Base-by-base conservation (phyloP, 2,329 filamentous ascomycete species). In the Pseudogymnoascus sp. region DNA sequence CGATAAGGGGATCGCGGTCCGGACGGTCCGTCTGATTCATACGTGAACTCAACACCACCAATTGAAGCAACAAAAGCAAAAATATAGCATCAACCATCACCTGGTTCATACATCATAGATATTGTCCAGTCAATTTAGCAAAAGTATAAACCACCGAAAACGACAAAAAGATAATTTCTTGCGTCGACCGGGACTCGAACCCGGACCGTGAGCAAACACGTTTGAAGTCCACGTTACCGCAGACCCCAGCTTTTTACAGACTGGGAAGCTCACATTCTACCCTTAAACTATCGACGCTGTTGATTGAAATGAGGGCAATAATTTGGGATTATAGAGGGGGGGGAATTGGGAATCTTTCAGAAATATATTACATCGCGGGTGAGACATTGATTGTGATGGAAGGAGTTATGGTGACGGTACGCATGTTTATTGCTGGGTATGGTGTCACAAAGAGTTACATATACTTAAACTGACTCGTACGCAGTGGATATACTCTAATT, bases 221-320 rank as follows among this genome's bases (percentile, higher is more conserved):
- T 56, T 31, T 31, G 49, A 56, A 56, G 49, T 56, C 49, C 49
- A 56, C 49, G 49, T 56, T 56, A 56, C 49, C 49, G 49, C 49
- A 56, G 49, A 56, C 49, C 49, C 49, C 49, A 56, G 28, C 49
- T 56, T 34, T 56, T 56, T 18, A 28, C 34, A 56, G 49, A 56
- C 49, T 56, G 49, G 49, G 49, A 56, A 56, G 49, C 49, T 56
- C 49, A 56, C 49, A 56, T 56, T 56, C 49, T 56, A 56, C 49
- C 49, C 49, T 56, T 56, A 56, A 56, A 56, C 49, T 56, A 56
- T 56, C 49, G 49, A 56, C 49, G 49, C 49, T 3, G n/a, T 18
- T 34, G 49, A 56, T 56, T 56, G 16, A 21, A 3, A 56, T 18
- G 16, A 56, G 28, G 7, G 5, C n/a, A 9, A 5, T 18, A 12